Evolutionary conservation across 768 basidiomycete species (phyloP), one percentile per base, ranked within the genome.

Genomic region (Lepiota subincarnata): DNA sequence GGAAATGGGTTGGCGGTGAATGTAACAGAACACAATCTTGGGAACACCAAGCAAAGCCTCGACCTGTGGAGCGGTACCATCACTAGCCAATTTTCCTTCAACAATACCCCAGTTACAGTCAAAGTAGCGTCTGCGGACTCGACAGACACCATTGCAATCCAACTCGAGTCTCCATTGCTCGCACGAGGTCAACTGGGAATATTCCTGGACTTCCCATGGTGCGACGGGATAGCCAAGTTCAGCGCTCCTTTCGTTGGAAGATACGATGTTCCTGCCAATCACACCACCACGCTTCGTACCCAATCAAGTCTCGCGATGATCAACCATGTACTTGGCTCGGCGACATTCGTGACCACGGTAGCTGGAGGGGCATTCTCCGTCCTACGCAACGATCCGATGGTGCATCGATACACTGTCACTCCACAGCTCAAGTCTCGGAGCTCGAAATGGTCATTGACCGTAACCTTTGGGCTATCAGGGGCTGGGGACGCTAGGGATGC

Each of bases 161-260:
- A 55, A 1, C 58, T 83, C 34, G 36, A 61, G 2, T 82, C 80
- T 5, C 11, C 66, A 1, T 66, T 81, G 16, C 45, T 84, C n/a
- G 13, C 58, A 12, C 53, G 58, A 6, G 70, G 72, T 2, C 64
- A 64, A 34, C 63, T 82, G 6, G 78, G 75, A 0, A 16, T 82
- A 0, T 82, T 81, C 63, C 56, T 84, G 11, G 81, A 84, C 61
- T 82, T 80, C 57, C 81, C 81, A 5, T 84, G 80, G 80, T 80
- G 79, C 63, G 81, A 81, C 55, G 82, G 82, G n/a, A 66, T 61
- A 14, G 53, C 62, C 14, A 81, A 82, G 60, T 84, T 83, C 61
- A 72, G 73, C 14, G 81, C 77, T 3, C 82, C 82, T 0, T 82
- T 81, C 57, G 82, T 84, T 0, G 82, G 82, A 1, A 63, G 63